Evolutionary conservation across 306 rosid species (phyloP), one percentile per base, ranked within the genome.

Genomic region (Datisca glomerata): DNA sequence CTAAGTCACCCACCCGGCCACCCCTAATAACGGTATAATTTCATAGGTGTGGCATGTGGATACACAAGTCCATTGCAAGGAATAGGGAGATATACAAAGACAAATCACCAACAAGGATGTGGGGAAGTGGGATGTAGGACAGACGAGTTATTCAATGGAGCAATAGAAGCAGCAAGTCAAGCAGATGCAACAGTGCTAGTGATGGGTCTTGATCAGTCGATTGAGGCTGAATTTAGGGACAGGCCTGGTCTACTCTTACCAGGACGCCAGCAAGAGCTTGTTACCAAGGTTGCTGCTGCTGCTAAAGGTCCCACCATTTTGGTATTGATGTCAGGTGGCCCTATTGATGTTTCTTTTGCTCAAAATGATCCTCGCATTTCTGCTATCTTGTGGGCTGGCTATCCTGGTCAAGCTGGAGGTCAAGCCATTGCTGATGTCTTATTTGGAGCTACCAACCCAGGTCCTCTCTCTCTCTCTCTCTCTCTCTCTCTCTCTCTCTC

Each of bases 371-470:
- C 72, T 0, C 64, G 60, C 7, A 43, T 86, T 6, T 50, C 46
- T 4, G 87, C 58, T 21, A 76, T 86, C 28, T 35, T 82, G 9
- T 79, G 96, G 96, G 94, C 69, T 0, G 96, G 96, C 1, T 86
- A 82, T 55, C 96, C 96, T 0, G 96, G 96, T 51, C 94, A 87
- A 55, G 87, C 80, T 0, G 96, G 94, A 8, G 96, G 94, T 6
- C 76, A 79, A 2, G 94, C 93, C 60, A 79, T 82, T 44, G 89
- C 97, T 6, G 85, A 80, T 47, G 45, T 79, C 36, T 29, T 83
- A 15, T 1, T 13, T 24, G 24, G 11, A 7, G 21, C 10, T 12
- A 47, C 11, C 3, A 51, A 39, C 57, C 21, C 46, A 22, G 20
- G 15, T 45, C 18, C 61, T 5, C 36, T 58, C 55, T 20, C 21